A percentile compares a stretch with the other conserved stretches of the same genome.
phyloP scores from a whole-genome alignment of 2,329 filamentous ascomycete genomes.

The Cercospora citrullina region DNA sequence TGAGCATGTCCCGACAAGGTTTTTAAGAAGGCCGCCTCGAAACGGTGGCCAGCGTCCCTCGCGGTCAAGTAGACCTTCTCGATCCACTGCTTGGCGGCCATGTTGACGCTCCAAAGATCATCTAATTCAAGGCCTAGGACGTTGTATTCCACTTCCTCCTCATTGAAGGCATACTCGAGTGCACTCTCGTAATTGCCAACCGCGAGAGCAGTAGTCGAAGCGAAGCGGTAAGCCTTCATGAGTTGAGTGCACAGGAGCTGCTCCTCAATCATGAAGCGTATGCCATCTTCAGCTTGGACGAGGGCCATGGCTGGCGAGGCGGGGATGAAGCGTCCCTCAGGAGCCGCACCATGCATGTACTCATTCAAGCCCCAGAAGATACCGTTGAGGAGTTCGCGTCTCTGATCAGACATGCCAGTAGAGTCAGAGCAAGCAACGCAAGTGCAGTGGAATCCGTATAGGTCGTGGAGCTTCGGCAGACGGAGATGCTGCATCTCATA shows the following conservation, averaged over 20 bases:
- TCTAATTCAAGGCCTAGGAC: slow-evolving; percentile 30
- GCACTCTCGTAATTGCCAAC: slow-evolving; percentile 19
- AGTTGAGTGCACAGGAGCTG: slow-evolving; percentile 56
- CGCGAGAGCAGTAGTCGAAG: slow-evolving; percentile 21
- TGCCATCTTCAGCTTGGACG: slow-evolving; percentile 51
- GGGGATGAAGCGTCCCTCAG: slow-evolving; percentile 20
- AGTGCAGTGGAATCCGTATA: slow-evolving; percentile 36
- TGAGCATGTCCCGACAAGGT: not conserved
- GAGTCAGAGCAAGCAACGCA: slow-evolving; percentile 32
- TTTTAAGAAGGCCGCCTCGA: slow-evolving; percentile 6
- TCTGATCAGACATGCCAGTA: slow-evolving; percentile 24
- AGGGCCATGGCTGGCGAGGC: slow-evolving; percentile 14
- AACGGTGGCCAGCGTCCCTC: not conserved
- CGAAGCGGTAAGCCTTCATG: slow-evolving; percentile 29
- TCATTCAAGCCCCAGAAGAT: slow-evolving; percentile 25
- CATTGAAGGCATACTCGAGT: slow-evolving; percentile 25
- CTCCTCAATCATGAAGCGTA: slow-evolving; percentile 89
- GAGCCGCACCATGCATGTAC: slow-evolving; percentile 12
- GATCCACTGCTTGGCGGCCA: slow-evolving; percentile 20
- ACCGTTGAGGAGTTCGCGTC: slow-evolving; percentile 18
- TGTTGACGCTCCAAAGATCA: slow-evolving; percentile 17
- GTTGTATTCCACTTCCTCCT: slow-evolving; percentile 33
- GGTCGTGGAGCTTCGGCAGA: slow-evolving; percentile 25
- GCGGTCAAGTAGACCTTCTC: slow-evolving; percentile 8
- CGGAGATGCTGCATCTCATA: slow-evolving; percentile 13